phyloP scores from a whole-genome alignment of 805 yeast species.

The Candida silvatica region DNA sequence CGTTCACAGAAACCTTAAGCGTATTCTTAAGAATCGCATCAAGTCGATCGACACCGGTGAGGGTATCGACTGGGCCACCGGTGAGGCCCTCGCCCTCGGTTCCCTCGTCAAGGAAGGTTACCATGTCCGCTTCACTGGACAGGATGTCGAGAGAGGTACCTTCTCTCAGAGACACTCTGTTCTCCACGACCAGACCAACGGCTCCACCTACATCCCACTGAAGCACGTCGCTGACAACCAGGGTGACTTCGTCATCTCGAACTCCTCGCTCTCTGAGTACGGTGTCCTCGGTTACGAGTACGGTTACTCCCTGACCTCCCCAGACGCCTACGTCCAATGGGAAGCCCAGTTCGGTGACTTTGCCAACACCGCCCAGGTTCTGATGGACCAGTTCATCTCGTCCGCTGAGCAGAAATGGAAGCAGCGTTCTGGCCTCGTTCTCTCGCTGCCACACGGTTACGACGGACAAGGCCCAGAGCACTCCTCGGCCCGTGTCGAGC shows the following conservation, averaged over 20 bases:
- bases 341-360: constrained; percentile 99
- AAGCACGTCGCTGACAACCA: constrained; percentile 71
- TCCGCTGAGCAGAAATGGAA: constrained; percentile 98
- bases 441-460: constrained; percentile 97
- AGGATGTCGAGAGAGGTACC: constrained; percentile 99
- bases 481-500: constrained; percentile 94
- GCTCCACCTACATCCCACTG: constrained; percentile 77
- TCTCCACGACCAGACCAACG: constrained; percentile 89
- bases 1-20: constrained; percentile 90
- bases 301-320: constrained; percentile 96
- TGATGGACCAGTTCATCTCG: constrained; percentile 92
- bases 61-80: constrained; percentile 98
- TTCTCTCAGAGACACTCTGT: constrained; percentile 99
- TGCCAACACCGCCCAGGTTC: constrained; percentile 98
- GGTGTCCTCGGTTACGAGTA: constrained; percentile 99
- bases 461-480: constrained; percentile 99
- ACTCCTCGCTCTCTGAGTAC: constrained; percentile 95
- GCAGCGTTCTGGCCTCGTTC: constrained; percentile 93
- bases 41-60: constrained; percentile 79
- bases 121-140: constrained; percentile 96
- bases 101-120: constrained; percentile 86
- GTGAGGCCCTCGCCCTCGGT: constrained; percentile 98
- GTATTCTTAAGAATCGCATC: constrained; percentile 82
- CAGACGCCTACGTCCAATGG: constrained; percentile 96
- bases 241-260: constrained; percentile 80